These are phyloP conservation scores for Carex cristatella DNA, from an alignment of 176 grass and related monocot genomes.

Conservation along the genomic window DNA sequence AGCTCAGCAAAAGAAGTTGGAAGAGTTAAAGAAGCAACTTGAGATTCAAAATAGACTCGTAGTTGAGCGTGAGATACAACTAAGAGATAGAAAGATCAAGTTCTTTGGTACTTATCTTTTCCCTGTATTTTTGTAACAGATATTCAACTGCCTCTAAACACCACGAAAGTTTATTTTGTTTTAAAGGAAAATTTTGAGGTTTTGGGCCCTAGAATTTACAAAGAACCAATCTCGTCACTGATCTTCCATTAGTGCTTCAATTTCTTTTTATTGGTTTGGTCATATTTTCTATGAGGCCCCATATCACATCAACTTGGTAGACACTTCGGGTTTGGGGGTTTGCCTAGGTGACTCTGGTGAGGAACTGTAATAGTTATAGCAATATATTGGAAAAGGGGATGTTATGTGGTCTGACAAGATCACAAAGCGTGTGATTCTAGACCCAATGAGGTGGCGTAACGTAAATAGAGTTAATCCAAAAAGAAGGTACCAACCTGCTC, in stretches of 20 bases:
- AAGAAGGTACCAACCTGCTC: neutral
- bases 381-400: neutral
- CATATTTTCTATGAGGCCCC: neutral
- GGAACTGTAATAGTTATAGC: neutral
- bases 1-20: slow-evolving; percentile 87
- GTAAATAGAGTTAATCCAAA: neutral
- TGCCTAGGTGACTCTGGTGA: neutral
- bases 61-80: slow-evolving; percentile 58
- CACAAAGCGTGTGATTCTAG: neutral
- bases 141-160: neutral
- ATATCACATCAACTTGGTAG: neutral
- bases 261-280: neutral
- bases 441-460: neutral
- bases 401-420: neutral
- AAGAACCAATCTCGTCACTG: neutral
- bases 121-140: neutral
- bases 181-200: neutral
- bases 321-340: neutral
- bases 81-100: slow-evolving; percentile 92
- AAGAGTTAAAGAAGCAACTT: slow-evolving; percentile 86
- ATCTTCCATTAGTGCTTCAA: no score
- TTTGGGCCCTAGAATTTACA: neutral
- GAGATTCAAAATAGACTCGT: slow-evolving; percentile 68
- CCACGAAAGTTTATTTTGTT: neutral
- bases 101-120: slow-evolving; percentile 60